These are phyloP conservation scores for Penicillium roqueforti DNA, from an alignment of 495 filamentous ascomycete species.

Conservation along the genomic window DNA sequence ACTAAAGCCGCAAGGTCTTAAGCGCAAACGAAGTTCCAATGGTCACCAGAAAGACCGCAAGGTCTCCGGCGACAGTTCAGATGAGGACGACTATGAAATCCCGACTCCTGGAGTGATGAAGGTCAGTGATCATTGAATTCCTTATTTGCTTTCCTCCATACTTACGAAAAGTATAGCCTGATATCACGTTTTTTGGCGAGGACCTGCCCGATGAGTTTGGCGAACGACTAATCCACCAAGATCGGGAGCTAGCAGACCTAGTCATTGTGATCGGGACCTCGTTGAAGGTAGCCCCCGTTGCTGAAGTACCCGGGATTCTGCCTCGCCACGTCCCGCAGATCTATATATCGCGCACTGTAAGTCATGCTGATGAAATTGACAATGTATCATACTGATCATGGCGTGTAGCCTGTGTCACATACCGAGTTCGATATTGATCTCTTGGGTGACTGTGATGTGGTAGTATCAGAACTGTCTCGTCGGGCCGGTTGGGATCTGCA, in stretches of 20 bases:
- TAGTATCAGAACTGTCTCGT: slow-evolving; percentile 84
- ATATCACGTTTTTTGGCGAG: slow-evolving; percentile 89
- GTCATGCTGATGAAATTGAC: slow-evolving; percentile 14
- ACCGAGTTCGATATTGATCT: slow-evolving; percentile 95
- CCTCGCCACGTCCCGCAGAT: slow-evolving; percentile 82
- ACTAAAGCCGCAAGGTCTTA: slow-evolving; percentile 48
- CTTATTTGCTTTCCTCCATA: not conserved
- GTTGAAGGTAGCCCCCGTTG: slow-evolving; percentile 94
- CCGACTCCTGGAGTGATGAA: slow-evolving; percentile 88
- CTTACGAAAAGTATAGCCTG: slow-evolving; percentile 49
- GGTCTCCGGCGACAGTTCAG: slow-evolving; percentile 58
- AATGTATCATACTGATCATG: slow-evolving; percentile 10
- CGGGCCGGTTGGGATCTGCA: slow-evolving; percentile 80
- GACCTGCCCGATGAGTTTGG: slow-evolving; percentile 78
- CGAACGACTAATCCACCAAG: slow-evolving; percentile 71
- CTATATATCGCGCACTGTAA: slow-evolving; percentile 80
- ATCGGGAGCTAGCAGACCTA: slow-evolving; percentile 77
- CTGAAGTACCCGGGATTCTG: slow-evolving; percentile 79
- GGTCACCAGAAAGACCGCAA: slow-evolving; percentile 51
- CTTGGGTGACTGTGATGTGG: slow-evolving; percentile 86
- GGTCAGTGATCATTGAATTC: slow-evolving; percentile 26
- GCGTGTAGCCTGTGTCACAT: slow-evolving; percentile 65
- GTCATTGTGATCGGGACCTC: slow-evolving; percentile 95
- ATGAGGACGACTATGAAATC: slow-evolving; percentile 69
- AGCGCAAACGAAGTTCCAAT: slow-evolving; percentile 72